phyloP scores from a whole-genome alignment of 2,329 filamentous ascomycete genomes.

The Neoascochyta sp. region DNA sequence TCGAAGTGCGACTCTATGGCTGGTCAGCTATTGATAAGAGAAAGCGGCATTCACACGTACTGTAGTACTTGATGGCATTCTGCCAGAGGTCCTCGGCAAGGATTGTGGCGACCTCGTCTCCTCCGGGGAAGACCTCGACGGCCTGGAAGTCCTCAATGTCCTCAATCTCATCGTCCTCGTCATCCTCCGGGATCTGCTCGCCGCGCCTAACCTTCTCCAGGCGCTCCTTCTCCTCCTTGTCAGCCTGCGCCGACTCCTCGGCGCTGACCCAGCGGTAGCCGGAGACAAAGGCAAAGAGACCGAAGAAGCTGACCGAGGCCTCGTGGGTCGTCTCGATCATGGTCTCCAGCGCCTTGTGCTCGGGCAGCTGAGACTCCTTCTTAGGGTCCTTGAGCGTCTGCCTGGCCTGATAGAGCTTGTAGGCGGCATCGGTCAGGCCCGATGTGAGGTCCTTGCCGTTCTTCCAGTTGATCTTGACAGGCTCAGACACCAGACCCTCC shows the following conservation, averaged over 20 bases:
- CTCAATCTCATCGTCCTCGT: slow-evolving; percentile 53
- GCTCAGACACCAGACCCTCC: slow-evolving; percentile 79
- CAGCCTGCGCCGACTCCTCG: slow-evolving; percentile 65
- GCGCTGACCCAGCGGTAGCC: slow-evolving; percentile 64
- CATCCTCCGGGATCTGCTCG: slow-evolving; percentile 37
- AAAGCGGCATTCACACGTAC: no score
- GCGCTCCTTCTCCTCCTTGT: slow-evolving; percentile 58
- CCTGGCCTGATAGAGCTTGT: slow-evolving; percentile 64
- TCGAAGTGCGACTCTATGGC: slow-evolving; percentile 55
- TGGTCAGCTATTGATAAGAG: slow-evolving; percentile 42
- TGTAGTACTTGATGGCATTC: slow-evolving; percentile 84
- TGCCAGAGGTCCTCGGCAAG: slow-evolving; percentile 88
- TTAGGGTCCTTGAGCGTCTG: slow-evolving; percentile 43
- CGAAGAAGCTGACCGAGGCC: slow-evolving; percentile 75
- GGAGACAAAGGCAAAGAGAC: slow-evolving; percentile 73
- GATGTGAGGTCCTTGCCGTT: slow-evolving; percentile 75
- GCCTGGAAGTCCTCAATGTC: slow-evolving; percentile 64
- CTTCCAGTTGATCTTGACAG: slow-evolving; percentile 78
- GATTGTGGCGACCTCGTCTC: slow-evolving; percentile 74
- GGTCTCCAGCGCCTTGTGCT: slow-evolving; percentile 53
- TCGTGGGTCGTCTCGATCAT: slow-evolving; percentile 58
- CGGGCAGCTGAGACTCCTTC: slow-evolving; percentile 53
- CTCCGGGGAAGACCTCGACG: slow-evolving; percentile 82
- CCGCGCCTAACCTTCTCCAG: slow-evolving; percentile 46
- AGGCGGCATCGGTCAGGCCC: slow-evolving; percentile 71